Evolutionary conservation across 306 rosid genomes (phyloP), one percentile per base, ranked within the genome.

Genomic region (Alnus glutinosa): DNA sequence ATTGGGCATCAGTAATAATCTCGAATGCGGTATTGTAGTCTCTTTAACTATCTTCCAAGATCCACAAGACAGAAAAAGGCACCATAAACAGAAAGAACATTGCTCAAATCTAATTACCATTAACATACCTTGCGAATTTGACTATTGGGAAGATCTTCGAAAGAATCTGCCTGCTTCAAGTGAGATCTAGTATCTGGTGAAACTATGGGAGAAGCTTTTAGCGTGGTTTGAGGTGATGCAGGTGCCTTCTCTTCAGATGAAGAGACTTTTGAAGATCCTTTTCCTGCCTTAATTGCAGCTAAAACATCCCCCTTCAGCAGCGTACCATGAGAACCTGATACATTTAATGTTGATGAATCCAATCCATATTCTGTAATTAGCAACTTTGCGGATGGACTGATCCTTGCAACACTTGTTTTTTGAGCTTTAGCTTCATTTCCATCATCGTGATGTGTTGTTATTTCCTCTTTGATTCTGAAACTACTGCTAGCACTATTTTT

Each of bases 361-460:
- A 95, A 86, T 79, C 94, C 97, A 85, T 95, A 83, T 83, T 91
- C 98, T 57, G 78, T 1, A 75, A 95, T 89, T 62, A 95, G 87
- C 87, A 91, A 77, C 88, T 91, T 95, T 32, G 99, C 99, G 61
- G 99, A 89, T 70, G 99, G 99, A 82, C 99, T 88, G 74, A 95
- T 89, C 85, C 99, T 90, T 76, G 18, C 54, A 51, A 87, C 79
- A 73, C 72, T 81, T 63, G 72, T 85, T 84, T 89, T 91, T 54
- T 68, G 84, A 16, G 78, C 55, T 74, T 71, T 83, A 74, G 58
- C 83, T 76, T 83, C 88, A 47, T 84, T 85, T 85, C 76, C 77
- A 85, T 85, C 77, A 73, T 58, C 86, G 23, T 9, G 75, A 46
- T 70, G 87, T 66, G 77, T 67, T 72, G 93, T 61, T 85, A 89